phyloP scores from a whole-genome alignment of 768 basidiomycete genomes.

The Lactarius quietus region DNA sequence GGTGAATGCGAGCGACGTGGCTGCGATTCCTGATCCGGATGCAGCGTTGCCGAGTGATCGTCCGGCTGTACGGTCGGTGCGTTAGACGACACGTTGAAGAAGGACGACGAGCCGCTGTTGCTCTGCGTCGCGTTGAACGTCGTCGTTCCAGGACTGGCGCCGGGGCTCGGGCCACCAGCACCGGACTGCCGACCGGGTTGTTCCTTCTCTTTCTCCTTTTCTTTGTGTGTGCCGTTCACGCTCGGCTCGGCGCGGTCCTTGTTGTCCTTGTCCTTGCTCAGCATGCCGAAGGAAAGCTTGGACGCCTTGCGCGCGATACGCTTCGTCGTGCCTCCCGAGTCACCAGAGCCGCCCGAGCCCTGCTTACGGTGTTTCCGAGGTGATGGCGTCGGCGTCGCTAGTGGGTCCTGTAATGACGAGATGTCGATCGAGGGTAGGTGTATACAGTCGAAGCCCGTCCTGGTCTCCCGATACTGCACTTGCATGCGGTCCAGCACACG shows the following conservation, averaged over 20 bases:
- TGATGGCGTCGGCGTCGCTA: slow-evolving; percentile 31
- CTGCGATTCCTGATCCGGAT: slow-evolving; percentile 24
- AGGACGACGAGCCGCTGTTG: slow-evolving; percentile 77
- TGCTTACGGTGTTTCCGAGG: slow-evolving; percentile 40
- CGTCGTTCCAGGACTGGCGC: slow-evolving; percentile 34
- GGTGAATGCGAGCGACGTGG: slow-evolving; percentile 45
- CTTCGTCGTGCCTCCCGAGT: slow-evolving; percentile 46
- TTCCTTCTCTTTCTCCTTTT: slow-evolving; percentile 43
- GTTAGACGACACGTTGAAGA: slow-evolving; percentile 74
- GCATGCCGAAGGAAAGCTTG: slow-evolving; percentile 71
- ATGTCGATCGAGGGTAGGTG: slow-evolving; percentile 93
- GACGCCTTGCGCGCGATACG: slow-evolving; percentile 71
- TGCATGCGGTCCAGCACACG: slow-evolving; percentile 92
- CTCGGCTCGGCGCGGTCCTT: slow-evolving; percentile 31
- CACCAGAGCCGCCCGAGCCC: slow-evolving; percentile 49
- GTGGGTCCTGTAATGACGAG: slow-evolving; percentile 54
- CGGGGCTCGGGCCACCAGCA: slow-evolving; percentile 30
- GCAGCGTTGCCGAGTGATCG: slow-evolving; percentile 34
- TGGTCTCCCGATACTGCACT: slow-evolving; percentile 88
- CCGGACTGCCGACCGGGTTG: slow-evolving; percentile 40
- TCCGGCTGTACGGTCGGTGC: slow-evolving; percentile 39
- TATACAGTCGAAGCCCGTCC: slow-evolving; percentile 92
- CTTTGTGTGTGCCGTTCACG: slow-evolving; percentile 21
- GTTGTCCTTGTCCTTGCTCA: slow-evolving; percentile 46
- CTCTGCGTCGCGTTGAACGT: slow-evolving; percentile 60